Evolutionary conservation across 1,284 basidiomycete genomes (phyloP).

Genomic region (Ceratobasidium sp.): DNA sequence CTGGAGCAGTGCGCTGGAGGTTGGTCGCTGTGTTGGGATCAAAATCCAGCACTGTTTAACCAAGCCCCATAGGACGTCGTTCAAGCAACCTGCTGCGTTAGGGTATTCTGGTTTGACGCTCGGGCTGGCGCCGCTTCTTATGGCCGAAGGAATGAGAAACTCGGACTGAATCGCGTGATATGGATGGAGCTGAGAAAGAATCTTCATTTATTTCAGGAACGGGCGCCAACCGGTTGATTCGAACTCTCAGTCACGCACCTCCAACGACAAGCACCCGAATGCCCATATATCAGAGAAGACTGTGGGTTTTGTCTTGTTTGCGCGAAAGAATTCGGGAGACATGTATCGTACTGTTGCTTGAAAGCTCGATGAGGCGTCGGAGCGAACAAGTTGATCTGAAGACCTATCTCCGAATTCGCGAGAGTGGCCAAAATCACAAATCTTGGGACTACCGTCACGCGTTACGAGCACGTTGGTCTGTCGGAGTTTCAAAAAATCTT

Average conservation of each 20-base stretch:
- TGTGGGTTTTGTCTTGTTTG: neutral
- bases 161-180: conserved; percentile 26
- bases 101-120: conserved; percentile 17
- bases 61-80: conserved; percentile 12
- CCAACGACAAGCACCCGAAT: conserved; percentile 19
- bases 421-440: conserved; percentile 32
- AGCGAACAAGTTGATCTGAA: neutral
- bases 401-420: neutral
- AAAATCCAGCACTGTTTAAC: neutral
- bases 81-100: conserved; percentile 18
- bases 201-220: neutral
- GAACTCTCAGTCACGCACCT: neutral
- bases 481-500: neutral
- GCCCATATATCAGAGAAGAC: conserved; percentile 21
- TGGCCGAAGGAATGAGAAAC: neutral
- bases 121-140: neutral
- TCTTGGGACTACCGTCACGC: neutral
- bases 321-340: conserved; percentile 14
- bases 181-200: neutral
- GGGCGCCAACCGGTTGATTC: too few relatives aligned
- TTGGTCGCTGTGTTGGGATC: neutral
- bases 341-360: conserved; percentile 25
- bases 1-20: neutral
- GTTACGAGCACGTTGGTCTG: conserved; percentile 21
- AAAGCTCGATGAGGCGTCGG: conserved; percentile 17